Conservation (phyloP, 345 rosid species). For the Gossypium turneri region DNA sequence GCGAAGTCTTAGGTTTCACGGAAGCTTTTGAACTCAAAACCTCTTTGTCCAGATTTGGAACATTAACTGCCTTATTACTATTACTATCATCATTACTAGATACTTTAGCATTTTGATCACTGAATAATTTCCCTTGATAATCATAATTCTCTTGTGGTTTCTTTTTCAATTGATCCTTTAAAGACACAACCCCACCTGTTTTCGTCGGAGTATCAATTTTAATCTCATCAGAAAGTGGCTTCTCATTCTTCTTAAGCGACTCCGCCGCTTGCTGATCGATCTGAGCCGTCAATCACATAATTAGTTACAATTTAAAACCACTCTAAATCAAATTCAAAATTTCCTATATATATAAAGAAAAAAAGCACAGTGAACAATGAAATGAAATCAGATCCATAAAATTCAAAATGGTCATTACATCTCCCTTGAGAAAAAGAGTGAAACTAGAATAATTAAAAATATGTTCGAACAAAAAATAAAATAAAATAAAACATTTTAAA, state of each 20-base stretch:
- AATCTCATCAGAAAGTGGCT: constrained; percentile 46
- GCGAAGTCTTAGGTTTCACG: constrained; percentile 37
- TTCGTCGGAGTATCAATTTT: constrained; percentile 39
- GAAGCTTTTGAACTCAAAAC: constrained; percentile 18
- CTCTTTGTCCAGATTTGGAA: constrained; percentile 31
- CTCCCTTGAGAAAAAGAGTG: too few species aligned
- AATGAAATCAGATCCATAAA: not conserved
- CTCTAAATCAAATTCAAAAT: not conserved
- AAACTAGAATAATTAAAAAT: not conserved
- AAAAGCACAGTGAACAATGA: not conserved
- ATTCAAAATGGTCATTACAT: not conserved
- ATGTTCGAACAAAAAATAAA: not conserved
- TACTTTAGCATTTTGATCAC: constrained; percentile 30
- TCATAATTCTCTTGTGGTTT: constrained; percentile 43
- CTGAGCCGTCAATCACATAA: constrained; percentile 38
- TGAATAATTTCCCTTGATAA: constrained; percentile 38
- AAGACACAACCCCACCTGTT: constrained; percentile 50
- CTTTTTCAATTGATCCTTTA: constrained; percentile 83
- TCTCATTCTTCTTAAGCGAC: constrained; percentile 73
- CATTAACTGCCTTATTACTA: constrained; percentile 14
- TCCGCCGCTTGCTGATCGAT: constrained; percentile 98
- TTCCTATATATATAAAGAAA: not conserved
- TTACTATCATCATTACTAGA: constrained; percentile 18
- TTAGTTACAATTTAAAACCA: constrained; percentile 14
- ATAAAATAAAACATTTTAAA: not conserved